These are phyloP conservation scores for Gigaspora rosea DNA, from an alignment of 192 early-diverging fungal genomes.

Conservation along the genomic window DNA sequence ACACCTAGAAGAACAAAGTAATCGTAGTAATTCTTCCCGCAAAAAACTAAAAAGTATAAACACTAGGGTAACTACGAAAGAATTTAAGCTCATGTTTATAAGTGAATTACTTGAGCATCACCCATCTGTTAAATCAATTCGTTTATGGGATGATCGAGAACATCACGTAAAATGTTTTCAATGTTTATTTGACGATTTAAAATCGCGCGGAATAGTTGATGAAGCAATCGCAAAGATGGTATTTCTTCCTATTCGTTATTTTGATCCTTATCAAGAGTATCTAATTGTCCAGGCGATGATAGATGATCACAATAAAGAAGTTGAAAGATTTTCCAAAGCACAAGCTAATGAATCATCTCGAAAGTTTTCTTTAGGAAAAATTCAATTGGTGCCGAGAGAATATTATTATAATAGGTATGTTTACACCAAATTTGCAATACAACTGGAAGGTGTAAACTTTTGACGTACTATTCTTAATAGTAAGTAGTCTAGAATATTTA, in stretches of 20 bases:
- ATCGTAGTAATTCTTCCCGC: no score
- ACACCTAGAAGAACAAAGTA: no score
- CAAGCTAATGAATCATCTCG: no score
- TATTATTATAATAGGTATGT: no score
- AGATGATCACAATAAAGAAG: conserved; percentile 1
- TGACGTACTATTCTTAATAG: no score
- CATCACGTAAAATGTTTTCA: background rate
- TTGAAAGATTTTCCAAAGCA: background rate
- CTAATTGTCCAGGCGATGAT: background rate
- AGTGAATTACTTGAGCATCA: background rate
- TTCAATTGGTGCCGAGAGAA: no score
- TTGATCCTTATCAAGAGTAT: background rate
- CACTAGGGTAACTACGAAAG: background rate
- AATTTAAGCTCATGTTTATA: background rate
- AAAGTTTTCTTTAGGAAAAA: no score
- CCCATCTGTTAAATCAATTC: background rate
- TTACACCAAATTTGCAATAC: no score
- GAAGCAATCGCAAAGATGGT: background rate
- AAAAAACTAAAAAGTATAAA: background rate
- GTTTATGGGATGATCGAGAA: conserved; percentile 1
- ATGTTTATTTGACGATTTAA: background rate
- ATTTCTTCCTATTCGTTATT: background rate
- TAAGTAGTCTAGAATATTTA: no score
- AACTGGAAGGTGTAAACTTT: no score
- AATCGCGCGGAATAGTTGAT: background rate